A percentile compares a stretch with the other conserved stretches of the same genome.
Conservation (phyloP, 2,329 filamentous ascomycete species). For the Drechslerella stenobrocha region DNA sequence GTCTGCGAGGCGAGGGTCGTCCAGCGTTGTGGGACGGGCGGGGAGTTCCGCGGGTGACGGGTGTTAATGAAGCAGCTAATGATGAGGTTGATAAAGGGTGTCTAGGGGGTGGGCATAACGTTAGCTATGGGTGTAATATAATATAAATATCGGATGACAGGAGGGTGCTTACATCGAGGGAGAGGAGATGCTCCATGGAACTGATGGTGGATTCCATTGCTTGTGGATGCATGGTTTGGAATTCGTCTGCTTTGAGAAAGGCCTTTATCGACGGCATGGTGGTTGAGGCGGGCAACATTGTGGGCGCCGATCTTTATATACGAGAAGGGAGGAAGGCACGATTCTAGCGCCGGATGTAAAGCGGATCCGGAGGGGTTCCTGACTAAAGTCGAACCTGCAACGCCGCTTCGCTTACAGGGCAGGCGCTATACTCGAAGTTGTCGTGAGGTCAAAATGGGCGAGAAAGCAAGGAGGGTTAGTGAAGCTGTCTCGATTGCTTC, state of each 20-base stretch:
- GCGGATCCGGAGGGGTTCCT: too few relatives aligned
- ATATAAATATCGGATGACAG: neutral
- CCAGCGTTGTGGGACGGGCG: slow-evolving; percentile 16
- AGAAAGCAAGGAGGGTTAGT: too few relatives aligned
- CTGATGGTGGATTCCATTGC: slow-evolving; percentile 29
- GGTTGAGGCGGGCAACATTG: neutral
- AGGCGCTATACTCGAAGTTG: too few relatives aligned
- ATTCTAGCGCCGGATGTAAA: too few relatives aligned
- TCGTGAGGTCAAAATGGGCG: too few relatives aligned
- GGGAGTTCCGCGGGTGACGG: neutral
- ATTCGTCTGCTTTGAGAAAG: neutral
- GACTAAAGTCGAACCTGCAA: too few relatives aligned
- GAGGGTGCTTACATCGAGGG: slow-evolving; percentile 28
- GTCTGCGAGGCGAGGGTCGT: slow-evolving; percentile 7
- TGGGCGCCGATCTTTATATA: neutral
- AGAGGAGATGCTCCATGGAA: slow-evolving; percentile 33
- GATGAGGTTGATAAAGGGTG: slow-evolving; percentile 22
- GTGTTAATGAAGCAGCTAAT: slow-evolving; percentile 15
- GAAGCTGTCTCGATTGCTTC: too few relatives aligned
- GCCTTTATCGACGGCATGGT: neutral
- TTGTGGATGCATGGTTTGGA: slow-evolving; percentile 27
- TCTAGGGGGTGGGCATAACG: neutral
- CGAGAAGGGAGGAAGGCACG: too few relatives aligned
- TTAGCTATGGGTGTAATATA: neutral
- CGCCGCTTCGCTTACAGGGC: too few relatives aligned